Percentiles rank a stretch among this genome's conserved stretches.
Evolutionary conservation across 2,329 filamentous ascomycete species (phyloP).

Genomic region (Teratosphaeria epicoccoides): DNA sequence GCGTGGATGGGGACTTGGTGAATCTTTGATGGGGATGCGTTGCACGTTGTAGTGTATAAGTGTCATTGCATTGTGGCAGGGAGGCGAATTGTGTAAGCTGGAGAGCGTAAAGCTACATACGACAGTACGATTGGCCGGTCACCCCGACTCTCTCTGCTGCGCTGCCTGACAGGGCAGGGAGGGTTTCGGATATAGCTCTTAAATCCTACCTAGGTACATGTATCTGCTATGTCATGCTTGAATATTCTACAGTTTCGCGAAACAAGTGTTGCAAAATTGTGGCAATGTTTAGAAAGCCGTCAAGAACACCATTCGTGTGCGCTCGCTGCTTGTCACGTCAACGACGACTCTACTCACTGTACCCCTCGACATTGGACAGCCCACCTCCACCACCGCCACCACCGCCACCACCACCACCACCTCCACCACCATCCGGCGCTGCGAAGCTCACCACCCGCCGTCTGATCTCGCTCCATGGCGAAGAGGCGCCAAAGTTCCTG

Average conservation of each 20-base stretch:
- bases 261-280: not conserved
- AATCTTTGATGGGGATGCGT: not conserved
- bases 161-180: no score
- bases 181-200: no score
- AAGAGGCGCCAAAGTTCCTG: constrained; percentile 71
- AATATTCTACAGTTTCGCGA: not conserved
- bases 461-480: constrained; percentile 68
- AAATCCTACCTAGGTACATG: not conserved
- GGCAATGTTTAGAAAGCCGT: constrained; percentile 8
- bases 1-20: not conserved
- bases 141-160: no score
- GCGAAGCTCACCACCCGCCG: constrained; percentile 58
- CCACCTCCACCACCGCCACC: constrained; percentile 31
- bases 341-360: constrained; percentile 8
- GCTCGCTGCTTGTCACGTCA: constrained; percentile 12
- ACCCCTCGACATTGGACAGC: no score
- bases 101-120: no score
- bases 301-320: constrained; percentile 12
- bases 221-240: not conserved
- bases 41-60: not conserved
- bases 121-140: no score
- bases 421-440: constrained; percentile 42
- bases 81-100: no score
- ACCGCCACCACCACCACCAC: constrained; percentile 27
- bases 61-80: no score